Conservation (phyloP, 108 stramenopile genomes). For the Nitzschia sp. region DNA sequence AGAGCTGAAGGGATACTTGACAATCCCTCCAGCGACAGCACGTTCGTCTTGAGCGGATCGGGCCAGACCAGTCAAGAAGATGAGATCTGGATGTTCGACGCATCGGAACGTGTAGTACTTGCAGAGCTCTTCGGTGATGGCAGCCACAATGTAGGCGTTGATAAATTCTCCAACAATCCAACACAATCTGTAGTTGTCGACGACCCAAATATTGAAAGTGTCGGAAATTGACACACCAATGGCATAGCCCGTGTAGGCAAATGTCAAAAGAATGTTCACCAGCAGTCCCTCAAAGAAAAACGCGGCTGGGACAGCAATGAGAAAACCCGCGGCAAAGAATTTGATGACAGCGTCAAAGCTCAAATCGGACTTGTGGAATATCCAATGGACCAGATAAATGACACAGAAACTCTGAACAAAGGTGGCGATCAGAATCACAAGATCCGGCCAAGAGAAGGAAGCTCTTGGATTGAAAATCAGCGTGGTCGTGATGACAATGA, state of each 20-base stretch:
- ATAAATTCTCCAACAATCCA: slow-evolving; percentile 74
- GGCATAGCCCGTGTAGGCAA: slow-evolving; percentile 46
- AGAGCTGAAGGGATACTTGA: slow-evolving; percentile 67
- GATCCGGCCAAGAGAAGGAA: slow-evolving; percentile 76
- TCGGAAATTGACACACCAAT: slow-evolving; percentile 42
- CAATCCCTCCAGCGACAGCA: slow-evolving; percentile 63
- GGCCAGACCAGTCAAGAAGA: slow-evolving; percentile 82
- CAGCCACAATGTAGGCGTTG: slow-evolving; percentile 84
- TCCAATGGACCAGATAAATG: slow-evolving; percentile 76
- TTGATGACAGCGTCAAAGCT: slow-evolving; percentile 88
- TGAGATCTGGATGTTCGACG: slow-evolving; percentile 84
- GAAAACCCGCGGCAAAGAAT: slow-evolving; percentile 84
- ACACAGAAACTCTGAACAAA: slow-evolving; percentile 79
- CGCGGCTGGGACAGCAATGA: slow-evolving; percentile 73
- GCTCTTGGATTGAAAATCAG: slow-evolving; percentile 65
- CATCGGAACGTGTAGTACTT: slow-evolving; percentile 89
- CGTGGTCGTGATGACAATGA: slow-evolving; percentile 42
- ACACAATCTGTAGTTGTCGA: slow-evolving; percentile 49
- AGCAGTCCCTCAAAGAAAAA: slow-evolving; percentile 76
- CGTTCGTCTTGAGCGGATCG: slow-evolving; percentile 57
- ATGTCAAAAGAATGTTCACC: slow-evolving; percentile 50
- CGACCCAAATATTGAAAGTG: slow-evolving; percentile 49
- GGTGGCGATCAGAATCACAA: slow-evolving; percentile 67
- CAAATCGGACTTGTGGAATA: slow-evolving; percentile 85
- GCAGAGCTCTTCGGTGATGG: slow-evolving; percentile 82